Base-by-base conservation (phyloP, 2,329 filamentous ascomycete genomes). In the Sporothrix euskadiensis region DNA sequence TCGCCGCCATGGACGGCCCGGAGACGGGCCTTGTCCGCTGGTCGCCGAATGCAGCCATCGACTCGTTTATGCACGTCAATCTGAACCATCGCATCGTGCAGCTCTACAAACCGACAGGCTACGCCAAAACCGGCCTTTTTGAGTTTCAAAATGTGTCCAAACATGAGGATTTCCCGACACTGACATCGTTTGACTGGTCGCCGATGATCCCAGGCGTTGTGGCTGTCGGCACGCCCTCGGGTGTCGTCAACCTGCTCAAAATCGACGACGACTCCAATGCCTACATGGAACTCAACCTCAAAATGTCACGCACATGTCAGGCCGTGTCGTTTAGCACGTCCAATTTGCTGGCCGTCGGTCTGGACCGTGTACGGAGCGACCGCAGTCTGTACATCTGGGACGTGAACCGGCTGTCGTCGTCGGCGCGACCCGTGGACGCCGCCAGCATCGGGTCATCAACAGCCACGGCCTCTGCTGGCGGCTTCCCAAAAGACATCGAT, bases 311-410 rank as follows among this genome's bases (percentile, higher is more conserved):
- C 61, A 91, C 91, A 59, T 95, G 92, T 78, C 93, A 95, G 78
- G 92, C 92, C 0, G 92, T 96, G 56, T 90, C 92, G 3, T 94
- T 96, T 82, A 95, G 90, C 78, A 89, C 88, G 3, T 86, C 85
- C 5, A 91, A 91, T 22, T 85, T 92, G 73, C 83, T 97, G 70
- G 93, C 93, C 10, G 92, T 94, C 39, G 93, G 92, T 1, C 84
- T 96, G 70, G 93, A 96, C 78, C 88, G 92, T 77, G 92, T 94
- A 32, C 88, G 93, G 44, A 94, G 93, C 81, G 93, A 96, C 79
- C 89, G 91, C 75, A 94, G 92, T 77, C 85, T 97, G 68, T 93
- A 95, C 78, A 90, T 96, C 41, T 96, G 92, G 88, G 92, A 97
- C 80, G 86, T 94, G 72, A 91, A 88, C 77, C 88, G 88, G 54